phyloP scores from a whole-genome alignment of 73 alveolate genomes.

The Paramecium sexaurelia region DNA sequence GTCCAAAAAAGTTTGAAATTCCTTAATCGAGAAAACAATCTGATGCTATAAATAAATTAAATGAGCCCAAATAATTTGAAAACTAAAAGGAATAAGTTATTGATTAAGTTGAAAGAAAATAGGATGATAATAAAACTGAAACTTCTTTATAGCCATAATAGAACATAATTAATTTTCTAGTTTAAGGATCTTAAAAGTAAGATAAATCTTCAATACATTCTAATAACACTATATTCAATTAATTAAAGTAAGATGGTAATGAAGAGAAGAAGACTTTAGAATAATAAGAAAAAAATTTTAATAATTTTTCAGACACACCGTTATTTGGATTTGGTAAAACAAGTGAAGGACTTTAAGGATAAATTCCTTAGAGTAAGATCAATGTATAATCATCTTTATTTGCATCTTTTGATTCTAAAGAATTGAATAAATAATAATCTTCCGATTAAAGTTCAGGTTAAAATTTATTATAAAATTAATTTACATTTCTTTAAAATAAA shows the following conservation, averaged over 20 bases:
- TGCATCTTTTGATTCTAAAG: neutral
- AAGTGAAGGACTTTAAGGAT: neutral
- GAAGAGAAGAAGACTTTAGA: neutral
- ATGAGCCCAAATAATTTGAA: neutral
- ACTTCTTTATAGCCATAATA: neutral
- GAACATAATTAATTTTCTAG: neutral
- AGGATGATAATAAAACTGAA: neutral
- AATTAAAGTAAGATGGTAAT: neutral
- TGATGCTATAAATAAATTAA: neutral
- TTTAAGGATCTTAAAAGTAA: neutral
- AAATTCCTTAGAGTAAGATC: neutral
- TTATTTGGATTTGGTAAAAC: neutral
- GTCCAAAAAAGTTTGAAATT: neutral
- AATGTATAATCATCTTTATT: neutral
- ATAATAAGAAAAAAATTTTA: neutral
- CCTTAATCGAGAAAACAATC: neutral
- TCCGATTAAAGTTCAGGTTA: neutral
- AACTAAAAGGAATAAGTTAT: neutral
- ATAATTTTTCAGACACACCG: neutral
- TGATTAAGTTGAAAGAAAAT: neutral
- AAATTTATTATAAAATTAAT: neutral
- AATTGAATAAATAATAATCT: neutral
- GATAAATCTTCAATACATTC: neutral
- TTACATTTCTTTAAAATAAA: neutral
- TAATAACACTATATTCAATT: neutral